A percentile compares a stretch with the other conserved stretches of the same genome.
Conservation (phyloP, 805 yeast species). For the Middelhovenomyces tepae region DNA sequence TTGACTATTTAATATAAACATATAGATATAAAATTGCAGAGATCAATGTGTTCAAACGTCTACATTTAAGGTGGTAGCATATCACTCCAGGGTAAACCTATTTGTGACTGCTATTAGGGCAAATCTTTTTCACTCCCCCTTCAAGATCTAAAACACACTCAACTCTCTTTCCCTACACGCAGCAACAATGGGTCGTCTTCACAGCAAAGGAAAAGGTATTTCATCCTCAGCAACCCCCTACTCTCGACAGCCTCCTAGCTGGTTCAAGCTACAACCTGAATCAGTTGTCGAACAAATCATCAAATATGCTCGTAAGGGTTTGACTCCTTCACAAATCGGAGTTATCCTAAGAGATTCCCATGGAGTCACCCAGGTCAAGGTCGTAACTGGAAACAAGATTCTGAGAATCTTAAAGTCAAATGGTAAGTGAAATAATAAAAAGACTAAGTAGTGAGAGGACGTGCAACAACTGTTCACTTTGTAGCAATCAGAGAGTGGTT, state of each 20-base stretch:
- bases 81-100: no score
- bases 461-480: no score
- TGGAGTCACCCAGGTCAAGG: constrained; percentile 97
- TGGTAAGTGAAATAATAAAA: constrained; percentile 44
- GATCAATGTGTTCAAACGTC: no score
- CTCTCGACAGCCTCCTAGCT: constrained; percentile 97
- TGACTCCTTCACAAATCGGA: constrained; percentile 99
- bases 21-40: no score
- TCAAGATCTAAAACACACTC: no score
- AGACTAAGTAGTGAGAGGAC: no score
- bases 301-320: constrained; percentile 99
- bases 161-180: no score
- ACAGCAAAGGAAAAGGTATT: constrained; percentile 99
- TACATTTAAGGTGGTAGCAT: no score
- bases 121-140: no score
- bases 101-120: no score
- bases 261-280: constrained; percentile 97
- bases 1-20: no score
- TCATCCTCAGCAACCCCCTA: constrained; percentile 98
- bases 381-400: constrained; percentile 98
- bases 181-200: constrained; percentile 98
- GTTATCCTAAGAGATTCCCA: constrained; percentile 99
- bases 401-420: constrained; percentile 98
- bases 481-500: no score
- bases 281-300: constrained; percentile 94